Evolutionary conservation across 805 yeast genomes (phyloP).

Genomic region (Ogataea zsoltii): DNA sequence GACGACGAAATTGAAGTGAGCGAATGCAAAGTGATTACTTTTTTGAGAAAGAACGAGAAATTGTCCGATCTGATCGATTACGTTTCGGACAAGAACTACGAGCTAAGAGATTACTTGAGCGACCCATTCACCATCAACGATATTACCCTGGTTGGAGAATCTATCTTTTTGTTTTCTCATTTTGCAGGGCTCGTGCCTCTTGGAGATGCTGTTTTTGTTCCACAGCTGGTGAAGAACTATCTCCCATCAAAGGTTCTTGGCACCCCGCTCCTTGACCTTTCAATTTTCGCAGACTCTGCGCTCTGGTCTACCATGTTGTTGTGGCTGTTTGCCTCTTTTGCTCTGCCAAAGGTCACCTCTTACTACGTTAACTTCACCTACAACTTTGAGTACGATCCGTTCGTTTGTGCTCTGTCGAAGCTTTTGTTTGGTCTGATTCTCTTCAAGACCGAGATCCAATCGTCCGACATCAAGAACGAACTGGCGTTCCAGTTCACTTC

Average conservation of each 20-base stretch:
- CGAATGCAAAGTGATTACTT: slow-evolving; percentile 5
- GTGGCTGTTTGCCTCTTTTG: slow-evolving; percentile 44
- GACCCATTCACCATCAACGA: slow-evolving; percentile 35
- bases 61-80: slow-evolving; percentile 21
- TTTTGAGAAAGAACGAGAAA: slow-evolving; percentile 15
- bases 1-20: slow-evolving; percentile 8
- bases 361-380: slow-evolving; percentile 56
- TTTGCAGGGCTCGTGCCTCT: slow-evolving; percentile 21
- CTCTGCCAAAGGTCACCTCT: slow-evolving; percentile 44
- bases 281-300: slow-evolving; percentile 34
- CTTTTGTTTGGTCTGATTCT: slow-evolving; percentile 41
- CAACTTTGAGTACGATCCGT: slow-evolving; percentile 55
- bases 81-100: slow-evolving; percentile 27
- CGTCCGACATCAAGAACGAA: slow-evolving; percentile 30
- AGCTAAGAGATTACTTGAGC: slow-evolving; percentile 33
- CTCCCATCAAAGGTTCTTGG: slow-evolving; percentile 24
- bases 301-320: slow-evolving; percentile 35
- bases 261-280: slow-evolving; percentile 38
- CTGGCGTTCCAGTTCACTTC: slow-evolving; percentile 32
- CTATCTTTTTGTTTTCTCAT: slow-evolving; percentile 18
- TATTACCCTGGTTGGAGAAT: slow-evolving; percentile 27
- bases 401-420: slow-evolving; percentile 48
- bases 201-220: slow-evolving; percentile 22
- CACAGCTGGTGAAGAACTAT: slow-evolving; percentile 24
- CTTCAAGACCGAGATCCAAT: slow-evolving; percentile 30